Conservation (phyloP, 495 filamentous ascomycete species). For the Penicillium lividum region DNA sequence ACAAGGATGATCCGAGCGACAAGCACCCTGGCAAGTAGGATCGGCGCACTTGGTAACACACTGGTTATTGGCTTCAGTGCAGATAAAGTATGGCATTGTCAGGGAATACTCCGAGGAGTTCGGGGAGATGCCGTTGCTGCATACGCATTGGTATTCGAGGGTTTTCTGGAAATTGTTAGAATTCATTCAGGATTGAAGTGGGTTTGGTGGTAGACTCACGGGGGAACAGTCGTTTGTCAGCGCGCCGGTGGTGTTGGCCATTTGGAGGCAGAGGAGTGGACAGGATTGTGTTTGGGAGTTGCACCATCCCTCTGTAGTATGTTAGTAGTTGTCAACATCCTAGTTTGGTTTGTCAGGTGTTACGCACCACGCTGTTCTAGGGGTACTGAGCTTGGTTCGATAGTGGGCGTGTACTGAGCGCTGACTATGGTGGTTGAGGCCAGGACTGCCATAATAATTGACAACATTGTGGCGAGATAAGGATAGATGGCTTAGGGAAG, state of each 20-base stretch:
- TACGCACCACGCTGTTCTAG: conserved; percentile 44
- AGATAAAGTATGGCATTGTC: conserved; percentile 84
- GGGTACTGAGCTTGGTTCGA: conserved; percentile 62
- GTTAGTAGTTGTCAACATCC: not conserved
- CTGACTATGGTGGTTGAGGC: conserved; percentile 36
- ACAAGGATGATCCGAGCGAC: conserved; percentile 73
- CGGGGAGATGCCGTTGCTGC: conserved; percentile 68
- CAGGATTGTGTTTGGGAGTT: conserved; percentile 63
- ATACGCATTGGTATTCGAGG: conserved; percentile 72
- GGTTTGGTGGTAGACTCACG: conserved; percentile 49
- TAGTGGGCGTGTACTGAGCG: conserved; percentile 42
- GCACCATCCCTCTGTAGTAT: conserved; percentile 66
- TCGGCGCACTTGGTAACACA: conserved; percentile 66
- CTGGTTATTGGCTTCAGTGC: conserved; percentile 68
- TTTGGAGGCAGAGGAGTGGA: conserved; percentile 77
- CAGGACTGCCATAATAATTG: conserved; percentile 25
- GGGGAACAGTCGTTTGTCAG: conserved; percentile 67
- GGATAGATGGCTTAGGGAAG: not conserved
- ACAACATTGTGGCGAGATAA: conserved; percentile 24
- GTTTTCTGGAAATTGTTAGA: conserved; percentile 50
- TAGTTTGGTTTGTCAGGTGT: conserved; percentile 2
- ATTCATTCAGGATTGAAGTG: not conserved
- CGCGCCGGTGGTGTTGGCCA: conserved; percentile 39
- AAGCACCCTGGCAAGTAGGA: conserved; percentile 60
- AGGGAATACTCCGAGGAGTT: conserved; percentile 81